Evolutionary conservation across 768 basidiomycete genomes (phyloP), one percentile per base, ranked within the genome.

Genomic region (Rhizopogon vinicolor): DNA sequence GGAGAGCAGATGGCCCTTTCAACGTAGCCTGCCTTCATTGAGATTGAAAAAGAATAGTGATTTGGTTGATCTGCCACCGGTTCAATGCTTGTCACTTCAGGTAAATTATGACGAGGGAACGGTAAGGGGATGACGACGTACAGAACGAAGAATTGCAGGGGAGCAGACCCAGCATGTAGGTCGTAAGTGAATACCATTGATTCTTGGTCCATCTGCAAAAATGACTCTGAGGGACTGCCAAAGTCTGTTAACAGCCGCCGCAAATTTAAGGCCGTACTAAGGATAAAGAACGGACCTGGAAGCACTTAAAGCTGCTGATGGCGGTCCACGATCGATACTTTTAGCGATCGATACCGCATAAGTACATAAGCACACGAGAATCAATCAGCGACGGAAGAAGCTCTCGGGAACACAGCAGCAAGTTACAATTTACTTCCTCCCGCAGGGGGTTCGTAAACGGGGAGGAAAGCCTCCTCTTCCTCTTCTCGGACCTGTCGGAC

Each of bases 1-100:
- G 84, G 77, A 35, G 78, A 75, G 49, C 78, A 73, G 16, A 87
- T 50, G 12, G 75, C 70, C 12, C 85, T 75, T 68, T 86, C 83
- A 44, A 85, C 73, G 7, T 77, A 74, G 58, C 83, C 79, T 19
- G 74, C 68, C 68, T 79, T 81, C 62, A 84, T 67, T 14, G 81
- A 78, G 7, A 87, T 69, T 25, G 75, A 75, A 52, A 87, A 81
- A 8, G 71, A 74, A 62, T 80, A 85, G 58, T 78, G 52, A 49
- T 62, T 61, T 52, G 59, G 60, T n/a, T 58, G 49, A 22, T 65
- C 67, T 14, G 60, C 8, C 25, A 61, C 67, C 33, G 69, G 31
- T 44, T 72, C 70, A 12, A 72, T 60, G 52, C 72, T 73, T 41
- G 13, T 18, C 41, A 41, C 29, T 19, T 35, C n/a, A 41, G 12